Evolutionary conservation across 2,329 filamentous ascomycete genomes (phyloP).

Genomic region (Fusarium sp.): DNA sequence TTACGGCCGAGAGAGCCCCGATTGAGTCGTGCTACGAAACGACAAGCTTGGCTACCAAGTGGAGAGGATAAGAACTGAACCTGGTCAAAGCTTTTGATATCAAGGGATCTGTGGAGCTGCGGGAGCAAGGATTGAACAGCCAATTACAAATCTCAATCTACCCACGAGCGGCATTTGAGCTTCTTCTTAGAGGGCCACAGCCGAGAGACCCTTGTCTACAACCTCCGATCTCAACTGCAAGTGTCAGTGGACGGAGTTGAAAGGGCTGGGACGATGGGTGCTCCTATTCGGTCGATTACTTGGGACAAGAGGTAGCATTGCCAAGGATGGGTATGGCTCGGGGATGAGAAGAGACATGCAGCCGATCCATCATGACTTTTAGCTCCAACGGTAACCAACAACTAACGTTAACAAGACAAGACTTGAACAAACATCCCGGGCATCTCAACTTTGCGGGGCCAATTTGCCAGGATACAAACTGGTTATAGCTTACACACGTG

Average conservation of each 20-base stretch:
- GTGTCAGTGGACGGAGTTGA: slow-evolving; percentile 3
- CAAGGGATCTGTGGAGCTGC: slow-evolving; percentile 27
- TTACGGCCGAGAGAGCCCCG: slow-evolving; percentile 22
- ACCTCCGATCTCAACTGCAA: slow-evolving; percentile 32
- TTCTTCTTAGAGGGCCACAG: slow-evolving; percentile 8
- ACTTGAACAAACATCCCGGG: slow-evolving; percentile 20
- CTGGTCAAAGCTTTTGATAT: slow-evolving; percentile 24
- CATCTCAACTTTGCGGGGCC: slow-evolving; percentile 14
- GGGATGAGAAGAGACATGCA: neutral
- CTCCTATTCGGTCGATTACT: slow-evolving; percentile 38
- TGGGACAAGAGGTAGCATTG: slow-evolving; percentile 32
- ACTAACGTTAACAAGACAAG: slow-evolving; percentile 7
- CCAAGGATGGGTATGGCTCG: slow-evolving; percentile 34
- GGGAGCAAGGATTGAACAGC: slow-evolving; percentile 24
- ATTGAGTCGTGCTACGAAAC: slow-evolving; percentile 36
- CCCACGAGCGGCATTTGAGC: slow-evolving; percentile 39
- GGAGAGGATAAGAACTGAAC: slow-evolving; percentile 17
- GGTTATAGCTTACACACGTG: slow-evolving; percentile 37
- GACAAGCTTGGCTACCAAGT: slow-evolving; percentile 37
- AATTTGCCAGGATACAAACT: slow-evolving; percentile 21
- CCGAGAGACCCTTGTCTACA: slow-evolving; percentile 16
- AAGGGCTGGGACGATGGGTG: slow-evolving; percentile 21
- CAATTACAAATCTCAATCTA: slow-evolving; percentile 29
- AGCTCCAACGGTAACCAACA: slow-evolving; percentile 13
- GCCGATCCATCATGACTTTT: neutral